Conservation (phyloP, 2,329 filamentous ascomycete species). For the Chrysoporthe austroafricana region DNA sequence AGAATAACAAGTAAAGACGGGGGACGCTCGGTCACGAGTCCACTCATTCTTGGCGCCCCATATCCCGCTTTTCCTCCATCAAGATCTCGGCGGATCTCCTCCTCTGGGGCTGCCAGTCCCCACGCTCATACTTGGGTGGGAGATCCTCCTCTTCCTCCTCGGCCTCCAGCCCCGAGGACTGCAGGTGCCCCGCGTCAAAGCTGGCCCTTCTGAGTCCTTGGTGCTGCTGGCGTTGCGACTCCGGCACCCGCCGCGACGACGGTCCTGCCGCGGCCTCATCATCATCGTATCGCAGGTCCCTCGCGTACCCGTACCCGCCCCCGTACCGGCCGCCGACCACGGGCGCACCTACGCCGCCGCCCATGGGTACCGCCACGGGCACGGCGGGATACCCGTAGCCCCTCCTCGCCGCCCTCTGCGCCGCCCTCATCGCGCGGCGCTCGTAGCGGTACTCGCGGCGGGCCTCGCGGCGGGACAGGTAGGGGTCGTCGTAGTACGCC, state of each 20-base stretch:
- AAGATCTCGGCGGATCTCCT: slow-evolving; percentile 15
- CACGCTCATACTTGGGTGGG: slow-evolving; percentile 24
- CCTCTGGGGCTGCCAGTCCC: slow-evolving; percentile 8
- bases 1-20: too few species aligned
- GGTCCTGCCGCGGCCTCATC: slow-evolving; percentile 3
- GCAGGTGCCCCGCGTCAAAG: not conserved
- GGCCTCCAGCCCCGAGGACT: not conserved
- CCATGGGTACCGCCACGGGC: not conserved
- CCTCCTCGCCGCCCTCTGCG: not conserved
- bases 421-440: not conserved
- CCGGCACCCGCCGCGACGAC: not conserved
- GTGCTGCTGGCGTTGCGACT: not conserved
- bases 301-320: not conserved
- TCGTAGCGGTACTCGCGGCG: slow-evolving; percentile 5
- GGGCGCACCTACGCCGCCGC: not conserved
- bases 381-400: not conserved
- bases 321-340: not conserved
- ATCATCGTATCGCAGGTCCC: not conserved
- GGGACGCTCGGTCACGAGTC: not conserved
- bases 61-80: slow-evolving; percentile 8
- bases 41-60: not conserved
- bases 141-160: slow-evolving; percentile 6
- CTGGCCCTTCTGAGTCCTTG: not conserved
- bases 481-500: not conserved
- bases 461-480: not conserved